A percentile compares a stretch with the other conserved stretches of the same genome.
phyloP scores from a whole-genome alignment of 139 green algal species.

The Gonium pectorale region DNA sequence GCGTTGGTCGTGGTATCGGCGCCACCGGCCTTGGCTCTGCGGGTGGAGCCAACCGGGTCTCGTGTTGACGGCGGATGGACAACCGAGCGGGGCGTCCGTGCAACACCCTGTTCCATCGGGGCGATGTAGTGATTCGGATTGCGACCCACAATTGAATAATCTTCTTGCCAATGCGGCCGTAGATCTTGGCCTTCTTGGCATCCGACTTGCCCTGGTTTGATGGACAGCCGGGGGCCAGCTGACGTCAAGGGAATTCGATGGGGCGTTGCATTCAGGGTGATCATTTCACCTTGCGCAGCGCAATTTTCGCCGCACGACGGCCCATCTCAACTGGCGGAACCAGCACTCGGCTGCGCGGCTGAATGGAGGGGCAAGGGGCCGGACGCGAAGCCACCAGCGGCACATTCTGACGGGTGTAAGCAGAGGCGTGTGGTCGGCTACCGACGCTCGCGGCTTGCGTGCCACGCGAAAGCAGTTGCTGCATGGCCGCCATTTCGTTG shows the following conservation, averaged over 20 bases:
- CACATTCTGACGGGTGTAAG: no score
- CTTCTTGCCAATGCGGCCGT: conserved; percentile 91
- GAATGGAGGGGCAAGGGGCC: background rate
- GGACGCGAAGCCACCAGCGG: no score
- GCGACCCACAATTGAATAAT: conserved; percentile 79
- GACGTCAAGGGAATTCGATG: no score
- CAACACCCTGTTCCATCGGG: background rate
- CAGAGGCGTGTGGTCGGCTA: no score
- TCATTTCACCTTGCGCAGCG: conserved; percentile 70
- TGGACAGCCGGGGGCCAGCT: no score
- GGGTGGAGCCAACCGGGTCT: background rate
- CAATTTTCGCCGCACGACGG: conserved; percentile 81
- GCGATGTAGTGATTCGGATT: background rate
- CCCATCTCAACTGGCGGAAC: conserved; percentile 63
- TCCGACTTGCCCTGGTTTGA: conserved; percentile 72
- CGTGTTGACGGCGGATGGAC: background rate
- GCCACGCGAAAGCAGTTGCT: no score
- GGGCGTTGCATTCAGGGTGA: no score
- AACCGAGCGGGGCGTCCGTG: no score
- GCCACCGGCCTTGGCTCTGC: conserved; percentile 82
- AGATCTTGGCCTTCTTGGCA: conserved; percentile 86
- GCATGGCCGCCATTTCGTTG: no score
- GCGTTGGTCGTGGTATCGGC: conserved; percentile 81
- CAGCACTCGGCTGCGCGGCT: conserved; percentile 2
- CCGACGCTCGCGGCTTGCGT: no score